phyloP scores from a whole-genome alignment of 2,329 filamentous ascomycete genomes.

The Hymenoscyphus fraxineus region DNA sequence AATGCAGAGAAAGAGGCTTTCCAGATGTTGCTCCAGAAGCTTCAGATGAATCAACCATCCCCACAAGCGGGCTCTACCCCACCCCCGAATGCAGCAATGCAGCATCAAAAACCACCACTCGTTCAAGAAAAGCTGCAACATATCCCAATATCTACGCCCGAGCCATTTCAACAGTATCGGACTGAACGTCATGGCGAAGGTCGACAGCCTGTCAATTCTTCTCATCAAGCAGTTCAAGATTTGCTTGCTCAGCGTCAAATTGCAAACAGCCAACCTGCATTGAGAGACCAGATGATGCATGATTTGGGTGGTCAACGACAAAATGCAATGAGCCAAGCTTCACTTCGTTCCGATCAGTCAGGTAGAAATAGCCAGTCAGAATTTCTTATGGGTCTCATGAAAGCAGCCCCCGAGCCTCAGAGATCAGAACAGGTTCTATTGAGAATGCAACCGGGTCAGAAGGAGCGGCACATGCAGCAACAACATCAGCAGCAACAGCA shows the following conservation, averaged over 20 bases:
- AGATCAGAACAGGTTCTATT: constrained; percentile 51
- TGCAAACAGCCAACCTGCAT: constrained; percentile 36
- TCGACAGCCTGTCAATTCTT: constrained; percentile 33
- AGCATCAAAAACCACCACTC: constrained; percentile 28
- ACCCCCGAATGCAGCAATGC: constrained; percentile 36
- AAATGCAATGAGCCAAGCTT: constrained; percentile 49
- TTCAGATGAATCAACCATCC: constrained; percentile 53
- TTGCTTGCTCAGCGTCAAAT: constrained; percentile 45
- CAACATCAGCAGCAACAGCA: constrained; percentile 40
- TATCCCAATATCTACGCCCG: constrained; percentile 44
- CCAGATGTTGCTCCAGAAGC: constrained; percentile 74
- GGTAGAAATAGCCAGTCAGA: constrained; percentile 61
- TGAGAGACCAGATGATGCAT: constrained; percentile 50
- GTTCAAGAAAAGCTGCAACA: constrained; percentile 44
- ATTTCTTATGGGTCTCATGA: constrained; percentile 69
- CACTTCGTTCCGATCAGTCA: constrained; percentile 44
- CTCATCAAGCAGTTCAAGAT: constrained; percentile 43
- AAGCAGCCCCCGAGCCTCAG: constrained; percentile 47
- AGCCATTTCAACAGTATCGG: constrained; percentile 40
- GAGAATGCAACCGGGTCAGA: constrained; percentile 38
- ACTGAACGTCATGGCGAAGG: constrained; percentile 32
- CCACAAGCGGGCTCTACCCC: constrained; percentile 40
- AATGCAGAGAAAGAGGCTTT: constrained; percentile 80
- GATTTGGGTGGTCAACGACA: constrained; percentile 59
- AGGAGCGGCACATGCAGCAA: constrained; percentile 30